phyloP scores from a whole-genome alignment of 345 rosid species.

The Pistacia integerrima region DNA sequence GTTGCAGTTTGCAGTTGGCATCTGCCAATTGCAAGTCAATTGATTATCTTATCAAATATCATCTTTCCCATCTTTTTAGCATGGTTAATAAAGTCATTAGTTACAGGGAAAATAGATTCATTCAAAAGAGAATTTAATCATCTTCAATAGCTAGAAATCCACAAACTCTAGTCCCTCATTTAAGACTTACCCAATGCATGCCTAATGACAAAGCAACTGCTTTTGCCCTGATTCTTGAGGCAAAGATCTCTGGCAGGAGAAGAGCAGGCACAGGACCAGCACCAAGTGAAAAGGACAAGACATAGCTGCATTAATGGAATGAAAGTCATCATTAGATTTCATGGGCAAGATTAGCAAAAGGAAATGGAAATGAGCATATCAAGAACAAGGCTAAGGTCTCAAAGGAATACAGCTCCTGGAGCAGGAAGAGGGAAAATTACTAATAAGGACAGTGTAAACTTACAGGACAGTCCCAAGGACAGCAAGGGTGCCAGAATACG shows the following conservation, averaged over 20 bases:
- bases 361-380: background rate
- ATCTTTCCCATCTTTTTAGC: background rate
- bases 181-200: slow-evolving; percentile 88
- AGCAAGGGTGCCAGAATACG: slow-evolving; percentile 88
- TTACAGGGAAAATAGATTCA: background rate
- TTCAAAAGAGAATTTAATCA: background rate
- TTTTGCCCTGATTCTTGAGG: slow-evolving; percentile 96
- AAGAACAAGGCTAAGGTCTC: background rate
- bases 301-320: slow-evolving; percentile 61
- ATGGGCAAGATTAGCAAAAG: background rate
- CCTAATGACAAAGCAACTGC: slow-evolving; percentile 93
- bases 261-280: slow-evolving; percentile 99
- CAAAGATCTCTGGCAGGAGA: slow-evolving; percentile 94
- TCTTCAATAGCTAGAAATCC: slow-evolving; percentile 3
- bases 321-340: slow-evolving; percentile 19
- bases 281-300: slow-evolving; percentile 94
- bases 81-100: background rate
- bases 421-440: background rate
- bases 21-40: background rate
- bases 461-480: slow-evolving; percentile 97
- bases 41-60: background rate
- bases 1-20: background rate
- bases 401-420: too few relatives aligned
- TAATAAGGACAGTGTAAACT: slow-evolving; percentile 28
- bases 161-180: background rate